Percentiles rank a stretch among this genome's conserved stretches.
Evolutionary conservation across 176 grass and related monocot species (phyloP).

Genomic region (bread wheat (Triticum aestivum)): DNA sequence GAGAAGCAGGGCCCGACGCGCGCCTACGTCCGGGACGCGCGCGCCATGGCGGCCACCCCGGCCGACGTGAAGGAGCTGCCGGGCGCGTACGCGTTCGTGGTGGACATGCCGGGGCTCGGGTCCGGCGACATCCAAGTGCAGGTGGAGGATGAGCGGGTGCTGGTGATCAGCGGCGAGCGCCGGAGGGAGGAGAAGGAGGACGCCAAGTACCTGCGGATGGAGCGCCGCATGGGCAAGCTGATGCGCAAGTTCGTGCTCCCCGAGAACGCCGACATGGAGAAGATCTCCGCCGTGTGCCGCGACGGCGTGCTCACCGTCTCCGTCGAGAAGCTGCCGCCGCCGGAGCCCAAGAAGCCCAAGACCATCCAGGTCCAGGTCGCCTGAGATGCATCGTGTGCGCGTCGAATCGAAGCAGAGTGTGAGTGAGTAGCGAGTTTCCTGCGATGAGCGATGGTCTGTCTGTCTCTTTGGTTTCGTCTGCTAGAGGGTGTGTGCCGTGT

Average conservation of each 20-base stretch:
- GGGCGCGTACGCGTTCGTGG: constrained; percentile 38
- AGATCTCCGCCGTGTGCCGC: constrained; percentile 54
- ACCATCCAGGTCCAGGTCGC: constrained; percentile 73
- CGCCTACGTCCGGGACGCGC: constrained; percentile 70
- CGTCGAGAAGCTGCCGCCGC: constrained; percentile 70
- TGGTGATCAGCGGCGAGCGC: constrained; percentile 77
- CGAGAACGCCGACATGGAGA: constrained; percentile 62
- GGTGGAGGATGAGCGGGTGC: constrained; percentile 71
- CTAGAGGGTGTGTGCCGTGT: background rate
- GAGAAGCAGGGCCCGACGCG: constrained; percentile 46
- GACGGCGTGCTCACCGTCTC: constrained; percentile 70
- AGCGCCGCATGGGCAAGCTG: constrained; percentile 78
- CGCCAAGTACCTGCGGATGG: constrained; percentile 72
- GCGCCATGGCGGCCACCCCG: constrained; percentile 77
- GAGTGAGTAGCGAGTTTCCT: no score
- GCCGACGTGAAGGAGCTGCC: constrained; percentile 85
- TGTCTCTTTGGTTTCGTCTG: no score
- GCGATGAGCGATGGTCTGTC: background rate
- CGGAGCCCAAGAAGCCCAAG: constrained; percentile 86
- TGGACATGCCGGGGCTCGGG: constrained; percentile 82
- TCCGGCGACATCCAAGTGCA: constrained; percentile 81
- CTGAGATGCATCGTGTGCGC: background rate
- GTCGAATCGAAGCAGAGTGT: background rate
- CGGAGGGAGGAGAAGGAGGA: constrained; percentile 67
- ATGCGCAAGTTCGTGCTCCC: constrained; percentile 82